Evolutionary conservation across 176 grass and related monocot species (phyloP), one percentile per base, ranked within the genome.

Genomic region (Aegilops umbellulata): DNA sequence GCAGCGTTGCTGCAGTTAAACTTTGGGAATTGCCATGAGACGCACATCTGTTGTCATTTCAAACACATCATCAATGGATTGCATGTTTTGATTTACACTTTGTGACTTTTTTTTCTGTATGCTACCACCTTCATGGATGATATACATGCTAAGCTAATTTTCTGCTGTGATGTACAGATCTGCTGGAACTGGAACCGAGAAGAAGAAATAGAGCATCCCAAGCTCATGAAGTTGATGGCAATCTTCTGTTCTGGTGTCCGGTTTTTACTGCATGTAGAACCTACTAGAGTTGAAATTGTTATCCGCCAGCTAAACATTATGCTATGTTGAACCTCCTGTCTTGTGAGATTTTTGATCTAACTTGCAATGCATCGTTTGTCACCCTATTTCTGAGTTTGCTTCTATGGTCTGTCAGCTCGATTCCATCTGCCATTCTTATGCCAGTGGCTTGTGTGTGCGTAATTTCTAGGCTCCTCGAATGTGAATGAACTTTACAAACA

Each of bases 121-220:
- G 7, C 2, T 17, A 19, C 16, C 19, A 6, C 16, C 7, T 53
- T 53, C 16, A 19, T 7, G 6, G 53, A 57, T 57, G 17, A 20
- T 57, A 24, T 44, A 25, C 17, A 6, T 47, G 34, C 2, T 38
- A 60, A 60, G 14, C 20, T 4, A 27, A 46, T 15, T 31, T 27
- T 72, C 12, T 65, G 25, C n/a, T 61, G 0, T 5, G 8, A 4
- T 26, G 0, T 85, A 26, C 76, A 91, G 89, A 23, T 84, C 89
- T 17, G 89, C 76, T 55, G 89, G 85, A 25, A 72, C 65, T 64
- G 83, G 85, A 83, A 86, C 89, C 0, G 89, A 91, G 3, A 91
- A 91, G 85, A 91, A 91, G 85, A 91, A 91, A 55, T 91, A 91
- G 85, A 91, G 69, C 23, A 63, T 85, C 53, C 75, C 51, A n/a